Evolutionary conservation across 179 eudicot genomes (phyloP).

Genomic region (Beta lomatogona): DNA sequence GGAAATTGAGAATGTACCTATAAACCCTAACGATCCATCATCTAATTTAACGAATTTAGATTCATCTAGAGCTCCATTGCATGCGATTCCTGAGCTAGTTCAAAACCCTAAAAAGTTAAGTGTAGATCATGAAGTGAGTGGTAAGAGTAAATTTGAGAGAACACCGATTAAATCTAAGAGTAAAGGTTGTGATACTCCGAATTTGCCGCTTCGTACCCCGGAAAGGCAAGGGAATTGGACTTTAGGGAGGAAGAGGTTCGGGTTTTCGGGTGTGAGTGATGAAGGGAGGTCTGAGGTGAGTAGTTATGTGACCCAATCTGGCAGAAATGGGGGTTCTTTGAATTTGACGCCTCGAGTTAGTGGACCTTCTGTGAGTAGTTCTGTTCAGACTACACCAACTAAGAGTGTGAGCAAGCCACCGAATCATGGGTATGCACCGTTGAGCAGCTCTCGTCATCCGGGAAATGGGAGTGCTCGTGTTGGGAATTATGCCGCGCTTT

Average conservation of each 20-base stretch:
- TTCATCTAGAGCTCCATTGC: slow-evolving; percentile 50
- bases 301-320: slow-evolving; percentile 28
- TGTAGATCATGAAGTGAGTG: slow-evolving; percentile 40
- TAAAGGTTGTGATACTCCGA: slow-evolving; percentile 29
- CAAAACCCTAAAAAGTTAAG: slow-evolving; percentile 28
- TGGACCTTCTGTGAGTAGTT: slow-evolving; percentile 42
- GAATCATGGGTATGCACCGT: slow-evolving; percentile 52
- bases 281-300: slow-evolving; percentile 40
- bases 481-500: slow-evolving; percentile 51
- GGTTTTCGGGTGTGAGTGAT: slow-evolving; percentile 49
- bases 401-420: slow-evolving; percentile 93
- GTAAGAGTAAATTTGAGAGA: slow-evolving; percentile 43
- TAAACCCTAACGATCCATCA: slow-evolving; percentile 48
- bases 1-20: slow-evolving; percentile 74
- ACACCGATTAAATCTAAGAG: slow-evolving; percentile 72
- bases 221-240: slow-evolving; percentile 52
- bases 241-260: slow-evolving; percentile 51
- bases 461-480: slow-evolving; percentile 50
- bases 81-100: not conserved
- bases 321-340: slow-evolving; percentile 32
- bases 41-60: slow-evolving; percentile 32
- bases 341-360: slow-evolving; percentile 59
- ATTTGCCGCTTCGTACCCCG: slow-evolving; percentile 56
- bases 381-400: slow-evolving; percentile 71
- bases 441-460: slow-evolving; percentile 52